phyloP scores from a whole-genome alignment of 2,329 filamentous ascomycete genomes.

The Phaeosphaeria sp. region DNA sequence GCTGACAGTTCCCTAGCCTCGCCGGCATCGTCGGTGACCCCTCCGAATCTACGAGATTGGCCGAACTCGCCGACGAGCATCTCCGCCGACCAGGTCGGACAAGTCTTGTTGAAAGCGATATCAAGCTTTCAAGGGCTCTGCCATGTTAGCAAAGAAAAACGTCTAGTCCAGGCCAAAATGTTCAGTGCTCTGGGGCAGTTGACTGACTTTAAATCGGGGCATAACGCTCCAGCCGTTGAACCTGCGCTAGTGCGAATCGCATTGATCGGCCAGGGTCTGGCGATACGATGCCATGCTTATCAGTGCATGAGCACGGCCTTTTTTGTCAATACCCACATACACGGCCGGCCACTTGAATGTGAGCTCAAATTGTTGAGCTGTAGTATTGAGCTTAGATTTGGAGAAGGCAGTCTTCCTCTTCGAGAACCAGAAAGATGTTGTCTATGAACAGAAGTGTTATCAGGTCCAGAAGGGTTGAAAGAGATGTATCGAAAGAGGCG shows the following conservation, averaged over 20 bases:
- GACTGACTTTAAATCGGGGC: constrained; percentile 17
- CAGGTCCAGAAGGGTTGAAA: background rate
- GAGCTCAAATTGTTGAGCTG: background rate
- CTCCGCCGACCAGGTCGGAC: background rate
- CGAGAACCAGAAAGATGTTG: background rate
- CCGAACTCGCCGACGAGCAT: background rate
- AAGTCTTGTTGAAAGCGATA: background rate
- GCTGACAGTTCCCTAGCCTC: constrained; percentile 33
- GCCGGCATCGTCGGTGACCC: constrained; percentile 24
- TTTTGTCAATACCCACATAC: background rate
- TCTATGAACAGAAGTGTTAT: background rate
- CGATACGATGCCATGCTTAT: constrained; percentile 28
- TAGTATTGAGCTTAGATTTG: background rate
- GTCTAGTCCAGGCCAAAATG: background rate
- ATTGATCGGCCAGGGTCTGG: constrained; percentile 32
- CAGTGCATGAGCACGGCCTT: constrained; percentile 18
- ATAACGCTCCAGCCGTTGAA: constrained; percentile 29
- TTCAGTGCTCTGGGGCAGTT: constrained; percentile 7
- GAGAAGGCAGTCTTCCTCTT: background rate
- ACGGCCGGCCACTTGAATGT: background rate
- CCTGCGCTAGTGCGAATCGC: constrained; percentile 40
- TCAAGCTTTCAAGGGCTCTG: background rate
- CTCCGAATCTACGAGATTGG: constrained; percentile 12
- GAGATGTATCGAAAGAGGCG: background rate
- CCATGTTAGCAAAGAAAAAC: background rate